These are phyloP conservation scores for Trichoderma parareesei DNA, from an alignment of 495 filamentous ascomycete species.

Conservation along the genomic window DNA sequence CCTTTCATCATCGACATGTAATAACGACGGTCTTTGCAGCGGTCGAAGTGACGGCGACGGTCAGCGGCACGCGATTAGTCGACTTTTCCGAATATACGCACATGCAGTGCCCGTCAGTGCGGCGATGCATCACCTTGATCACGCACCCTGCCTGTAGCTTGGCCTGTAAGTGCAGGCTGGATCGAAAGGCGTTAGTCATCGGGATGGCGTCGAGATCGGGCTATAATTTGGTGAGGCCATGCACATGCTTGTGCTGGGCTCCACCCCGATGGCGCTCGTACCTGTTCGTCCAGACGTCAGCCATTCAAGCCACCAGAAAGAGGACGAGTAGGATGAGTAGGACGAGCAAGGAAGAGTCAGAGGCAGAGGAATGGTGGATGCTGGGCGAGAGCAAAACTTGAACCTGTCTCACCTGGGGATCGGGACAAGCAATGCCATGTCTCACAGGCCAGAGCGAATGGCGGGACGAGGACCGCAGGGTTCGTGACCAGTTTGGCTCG, in stretches of 20 bases:
- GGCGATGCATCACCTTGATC: too few relatives aligned
- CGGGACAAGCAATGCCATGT: slow-evolving; percentile 2
- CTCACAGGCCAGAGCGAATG: background rate
- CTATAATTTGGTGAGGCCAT: background rate
- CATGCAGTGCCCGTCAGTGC: too few relatives aligned
- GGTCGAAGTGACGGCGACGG: too few relatives aligned
- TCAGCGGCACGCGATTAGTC: too few relatives aligned
- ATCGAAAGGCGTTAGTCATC: background rate
- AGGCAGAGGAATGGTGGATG: background rate
- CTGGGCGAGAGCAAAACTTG: background rate
- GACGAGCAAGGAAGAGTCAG: too few relatives aligned
- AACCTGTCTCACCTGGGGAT: slow-evolving; percentile 2
- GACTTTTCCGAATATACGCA: too few relatives aligned
- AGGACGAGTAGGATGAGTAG: background rate
- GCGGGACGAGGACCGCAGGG: background rate
- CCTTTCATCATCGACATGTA: too few relatives aligned
- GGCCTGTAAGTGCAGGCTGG: background rate
- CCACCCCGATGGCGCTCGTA: background rate
- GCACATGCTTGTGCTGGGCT: background rate
- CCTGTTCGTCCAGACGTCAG: slow-evolving; percentile 5
- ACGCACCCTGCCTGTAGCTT: too few relatives aligned
- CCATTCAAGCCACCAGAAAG: background rate
- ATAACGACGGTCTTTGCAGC: too few relatives aligned
- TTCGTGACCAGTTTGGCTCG: background rate
- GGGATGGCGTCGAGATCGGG: slow-evolving; percentile 9